Base-by-base conservation (phyloP, 345 rosid species). In the Populus davidiana region DNA sequence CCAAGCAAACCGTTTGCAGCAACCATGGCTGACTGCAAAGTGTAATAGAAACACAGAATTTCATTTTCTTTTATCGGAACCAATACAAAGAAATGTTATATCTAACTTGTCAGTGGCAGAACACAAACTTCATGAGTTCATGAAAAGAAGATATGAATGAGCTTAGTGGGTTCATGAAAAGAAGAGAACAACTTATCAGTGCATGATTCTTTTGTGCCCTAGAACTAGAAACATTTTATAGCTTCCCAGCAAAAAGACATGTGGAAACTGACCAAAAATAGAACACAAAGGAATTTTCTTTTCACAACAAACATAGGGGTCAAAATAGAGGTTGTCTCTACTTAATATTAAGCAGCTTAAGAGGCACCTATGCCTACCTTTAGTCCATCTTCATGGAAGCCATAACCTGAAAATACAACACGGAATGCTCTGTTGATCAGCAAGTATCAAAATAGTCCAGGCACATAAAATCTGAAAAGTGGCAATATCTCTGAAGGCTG, bases 381-480 rank as follows among this genome's bases (percentile, higher is more conserved):
- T 44, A 95, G 82, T 77, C 97, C 96, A 67, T 95, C 98, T 85
- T 95, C 98, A 81, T 93, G 99, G 85, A 93, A 95, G 77, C 98
- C 99, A 81, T 93, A 92, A 61, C 99, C 99, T 93, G 90, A 85
- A 83, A 10, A 77, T 27, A 47, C 52, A 31, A 54, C 25, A 59
- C 9, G 74, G 77, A 69, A 70, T 59, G 67, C 11, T 52, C 61
- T 70, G 56, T 49, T 59, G 27, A 65, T 59, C 35, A 36, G 50
- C 27, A 13, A 39, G 39, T 31, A 25, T 13, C 43, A 36, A 72
- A 76, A 25, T 49, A 72, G 2, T 71, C 35, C 17, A 9, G 72
- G 20, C 20, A 8, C 29, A 18, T 5, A 41, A 43, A 71, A 27
- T 6, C 1, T 10, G 31, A 33, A 11, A 72, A 70, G 29, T 21